A percentile compares a stretch with the other conserved stretches of the same genome.
These are phyloP conservation scores for Capillidium heterosporum DNA, from an alignment of 371 early-diverging fungal species.

Conservation along the genomic window DNA sequence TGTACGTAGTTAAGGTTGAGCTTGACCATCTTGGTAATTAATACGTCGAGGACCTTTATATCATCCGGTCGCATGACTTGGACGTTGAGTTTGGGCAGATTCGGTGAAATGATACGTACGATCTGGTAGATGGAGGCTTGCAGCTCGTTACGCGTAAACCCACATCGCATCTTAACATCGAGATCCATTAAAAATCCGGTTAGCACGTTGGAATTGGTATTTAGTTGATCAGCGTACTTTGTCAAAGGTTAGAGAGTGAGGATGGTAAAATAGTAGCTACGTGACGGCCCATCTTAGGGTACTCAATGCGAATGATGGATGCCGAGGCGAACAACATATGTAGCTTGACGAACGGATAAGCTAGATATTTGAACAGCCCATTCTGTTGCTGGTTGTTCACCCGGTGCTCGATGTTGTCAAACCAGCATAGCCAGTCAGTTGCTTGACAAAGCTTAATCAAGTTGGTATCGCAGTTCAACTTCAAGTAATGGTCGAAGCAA, in stretches of 20 bases:
- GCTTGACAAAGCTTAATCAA: constrained; percentile 35
- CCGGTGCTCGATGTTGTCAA: constrained; percentile 44
- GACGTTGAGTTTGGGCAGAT: neutral
- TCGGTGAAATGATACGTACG: neutral
- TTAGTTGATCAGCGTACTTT: constrained; percentile 24
- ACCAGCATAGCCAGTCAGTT: constrained; percentile 65
- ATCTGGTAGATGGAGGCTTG: neutral
- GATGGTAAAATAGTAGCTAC: constrained; percentile 12
- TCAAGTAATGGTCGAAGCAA: constrained; percentile 77
- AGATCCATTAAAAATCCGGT: constrained; percentile 28
- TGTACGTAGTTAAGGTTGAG: constrained; percentile 22
- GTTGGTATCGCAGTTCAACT: constrained; percentile 53
- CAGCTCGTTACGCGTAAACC: constrained; percentile 8
- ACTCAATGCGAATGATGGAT: constrained; percentile 43
- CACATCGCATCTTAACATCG: constrained; percentile 22
- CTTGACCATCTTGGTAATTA: constrained; percentile 27
- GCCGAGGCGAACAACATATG: constrained; percentile 68
- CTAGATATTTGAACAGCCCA: constrained; percentile 39
- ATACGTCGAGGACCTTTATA: constrained; percentile 6
- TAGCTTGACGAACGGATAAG: constrained; percentile 53
- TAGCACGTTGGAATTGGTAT: constrained; percentile 33
- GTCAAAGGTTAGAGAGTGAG: neutral
- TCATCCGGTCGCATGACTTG: neutral
- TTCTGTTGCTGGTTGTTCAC: constrained; percentile 23
- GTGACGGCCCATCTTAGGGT: constrained; percentile 62